Base-by-base conservation (phyloP, 441 rosid species). In the Populus trichocarpa region DNA sequence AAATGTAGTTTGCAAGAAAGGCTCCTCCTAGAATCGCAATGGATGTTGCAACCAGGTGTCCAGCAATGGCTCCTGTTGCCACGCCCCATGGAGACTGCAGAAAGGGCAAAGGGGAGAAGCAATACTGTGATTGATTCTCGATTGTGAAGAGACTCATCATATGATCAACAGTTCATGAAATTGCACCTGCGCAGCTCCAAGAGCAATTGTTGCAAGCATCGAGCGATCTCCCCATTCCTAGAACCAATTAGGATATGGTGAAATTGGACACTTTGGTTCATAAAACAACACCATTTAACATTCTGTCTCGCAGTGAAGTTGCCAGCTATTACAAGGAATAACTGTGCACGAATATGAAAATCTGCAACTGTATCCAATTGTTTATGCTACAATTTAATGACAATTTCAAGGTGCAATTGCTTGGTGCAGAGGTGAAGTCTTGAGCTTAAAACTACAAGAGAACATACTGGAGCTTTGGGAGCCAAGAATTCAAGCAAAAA, bases 201-300 rank as follows among this genome's bases (percentile, higher is more conserved):
- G 99, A 42, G 99, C 99, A 68, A 96, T 92, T 72, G 99, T 96
- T 50, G 98, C 99, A 71, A 96, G 97, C 99, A 96, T 96, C 40
- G 98, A 94, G 69, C 99, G 99, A 78, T 96, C 99, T 80, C 99
- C 99, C 98, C 99, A 96, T 96, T 96, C 99, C 99, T 93, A 74
- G 65, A 67, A 81, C 68, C 70, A 77, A 79, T 76, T 40, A 80
- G 28, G 63, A 12, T 23, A 67, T 33, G 8, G 10, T 74, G 30
- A 40, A 67, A 36, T 50, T 57, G 18, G 63, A 65, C n/a, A 46
- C 26, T n/a, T 22, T 67, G 23, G 8, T 71, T 18, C 66, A 69
- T 0, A 57, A 30, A 28, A 69, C 23, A 67, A 75, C 30, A 66
- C 69, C 30, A 3, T 46, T 65, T 22, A 65, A 28, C 20, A 18